Conservation (phyloP, 768 basidiomycete genomes). For the Tylopilus rubrobrunneus region DNA sequence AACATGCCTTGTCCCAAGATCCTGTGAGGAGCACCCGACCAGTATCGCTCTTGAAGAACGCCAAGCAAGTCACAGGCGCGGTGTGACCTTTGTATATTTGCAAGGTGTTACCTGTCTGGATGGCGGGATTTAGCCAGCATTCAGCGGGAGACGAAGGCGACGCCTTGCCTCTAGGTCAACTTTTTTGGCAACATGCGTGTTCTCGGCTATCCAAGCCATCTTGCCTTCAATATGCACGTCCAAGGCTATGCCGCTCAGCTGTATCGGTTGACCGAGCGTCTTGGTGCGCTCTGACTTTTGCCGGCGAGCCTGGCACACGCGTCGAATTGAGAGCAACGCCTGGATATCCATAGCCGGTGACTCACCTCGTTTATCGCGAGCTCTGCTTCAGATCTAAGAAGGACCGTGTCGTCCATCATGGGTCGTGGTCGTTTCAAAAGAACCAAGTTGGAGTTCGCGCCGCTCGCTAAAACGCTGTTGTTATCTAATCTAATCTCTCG, state of each 20-base stretch:
- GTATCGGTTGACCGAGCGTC: conserved; percentile 73
- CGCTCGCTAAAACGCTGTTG: not conserved
- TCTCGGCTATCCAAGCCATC: conserved; percentile 86
- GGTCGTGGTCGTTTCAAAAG: not conserved
- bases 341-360: not conserved
- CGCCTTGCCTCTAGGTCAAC: conserved; percentile 68
- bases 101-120: conserved; percentile 74
- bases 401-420: conserved; percentile 25
- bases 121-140: conserved; percentile 10
- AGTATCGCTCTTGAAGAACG: conserved; percentile 51
- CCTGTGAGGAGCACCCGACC: conserved; percentile 72
- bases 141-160: conserved; percentile 4
- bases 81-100: conserved; percentile 79
- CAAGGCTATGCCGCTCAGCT: conserved; percentile 71
- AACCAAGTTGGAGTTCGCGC: not conserved
- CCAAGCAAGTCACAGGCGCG: conserved; percentile 84
- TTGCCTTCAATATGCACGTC: conserved; percentile 61
- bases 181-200: conserved; percentile 68
- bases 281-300: conserved; percentile 70
- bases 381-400: conserved; percentile 31
- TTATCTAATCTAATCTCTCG: conserved; percentile 23
- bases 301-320: conserved; percentile 52
- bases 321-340: not conserved
- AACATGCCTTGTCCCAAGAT: conserved; percentile 99
- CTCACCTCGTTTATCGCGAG: conserved; percentile 29